Evolutionary conservation across 768 basidiomycete genomes (phyloP), one percentile per base, ranked within the genome.

Genomic region (Pleurotus salmoneostramineus): DNA sequence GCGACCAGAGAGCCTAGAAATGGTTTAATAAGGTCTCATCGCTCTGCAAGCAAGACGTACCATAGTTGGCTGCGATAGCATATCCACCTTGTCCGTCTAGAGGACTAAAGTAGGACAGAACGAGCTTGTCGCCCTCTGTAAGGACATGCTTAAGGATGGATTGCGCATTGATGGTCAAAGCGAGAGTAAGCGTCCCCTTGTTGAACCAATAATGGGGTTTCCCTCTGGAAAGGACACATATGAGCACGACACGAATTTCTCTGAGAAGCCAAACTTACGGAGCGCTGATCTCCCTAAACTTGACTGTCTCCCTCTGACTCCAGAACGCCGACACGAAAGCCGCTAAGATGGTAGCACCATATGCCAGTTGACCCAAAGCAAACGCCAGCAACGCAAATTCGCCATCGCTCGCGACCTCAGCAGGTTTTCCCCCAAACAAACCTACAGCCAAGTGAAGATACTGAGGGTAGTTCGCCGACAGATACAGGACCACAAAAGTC

Each of bases 21-120:
- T 12, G 51, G 32, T 21, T 17, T 10, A 27, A 14, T 7, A 11
- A 10, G 35, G 5, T 21, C 14, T 8, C 36, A 2, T 11, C 3
- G 32, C 45, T 34, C 21, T 7, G 15, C 45, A 33, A 55, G 5
- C 42, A 15, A 10, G 11, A 68, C 82, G 50, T 54, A 91, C 96
- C 97, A 68, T 98, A 99, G 70, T 98, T 98, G 40, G 90, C 88
- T 10, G 97, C 96, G 10, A 98, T 78, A 0, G 95, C 96, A 69
- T 97, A 98, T 1, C 94, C 95, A 3, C 93, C 96, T 71, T 98
- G 95, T 68, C 95, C 89, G 47, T 85, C 77, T 50, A 96, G 73
- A 33, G 89, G 86, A 59, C 93, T 94, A 65, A 93, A 84, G 68
- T 82, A 84, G 0, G 92, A 91, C 14, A 99, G 78, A 8, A 96